Evolutionary conservation across 2,329 filamentous ascomycete species (phyloP), one percentile per base, ranked within the genome.

Genomic region (Aspergillus quadrilineatus): DNA sequence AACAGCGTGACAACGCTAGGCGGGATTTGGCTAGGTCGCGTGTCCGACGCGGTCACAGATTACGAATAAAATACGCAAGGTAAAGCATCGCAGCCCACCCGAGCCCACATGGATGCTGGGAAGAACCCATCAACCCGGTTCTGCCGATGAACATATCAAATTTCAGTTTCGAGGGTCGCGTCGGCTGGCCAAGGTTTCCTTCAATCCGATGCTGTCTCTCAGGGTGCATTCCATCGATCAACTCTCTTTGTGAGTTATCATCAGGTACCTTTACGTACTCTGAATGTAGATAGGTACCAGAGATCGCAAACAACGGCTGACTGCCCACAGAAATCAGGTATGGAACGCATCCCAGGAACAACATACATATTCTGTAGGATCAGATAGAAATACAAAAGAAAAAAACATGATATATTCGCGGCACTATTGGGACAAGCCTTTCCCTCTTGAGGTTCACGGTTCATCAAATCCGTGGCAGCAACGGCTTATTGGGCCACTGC

Each of bases 121-220:
- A 42, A 50, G 51, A 66, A 63, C 62, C 65, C 66, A 60, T 66
- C 66, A 68, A 64, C 60, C 65, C 61, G 66, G 66, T 63, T 67
- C 65, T 62, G 61, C 60, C 64, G 64, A 63, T 60, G 52, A 53
- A 54, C 56, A 56, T 50, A 44, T 52, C 55, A 51, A 58, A 32
- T 57, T 44, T 34, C 15, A 41, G 30, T 9, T 44, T 30, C 17
- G 17, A 17, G 36, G 34, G 29, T 55, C 55, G 43, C 51, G 34
- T 36, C 34, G 34, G 7, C 45, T 59, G 39, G 57, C 45, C 54
- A 53, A 44, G 15, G 26, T 26, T 36, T 52, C 22, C 41, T 39
- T 34, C 22, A 36, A 49, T 50, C 48, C 39, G 42, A 29, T n/a
- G 22, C 43, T 12, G 6, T 30, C 43, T 44, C 22, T 26, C 42